A percentile compares a stretch with the other conserved stretches of the same genome.
Conservation (phyloP, 2,329 filamentous ascomycete species). For the Thelonectria blattea region DNA sequence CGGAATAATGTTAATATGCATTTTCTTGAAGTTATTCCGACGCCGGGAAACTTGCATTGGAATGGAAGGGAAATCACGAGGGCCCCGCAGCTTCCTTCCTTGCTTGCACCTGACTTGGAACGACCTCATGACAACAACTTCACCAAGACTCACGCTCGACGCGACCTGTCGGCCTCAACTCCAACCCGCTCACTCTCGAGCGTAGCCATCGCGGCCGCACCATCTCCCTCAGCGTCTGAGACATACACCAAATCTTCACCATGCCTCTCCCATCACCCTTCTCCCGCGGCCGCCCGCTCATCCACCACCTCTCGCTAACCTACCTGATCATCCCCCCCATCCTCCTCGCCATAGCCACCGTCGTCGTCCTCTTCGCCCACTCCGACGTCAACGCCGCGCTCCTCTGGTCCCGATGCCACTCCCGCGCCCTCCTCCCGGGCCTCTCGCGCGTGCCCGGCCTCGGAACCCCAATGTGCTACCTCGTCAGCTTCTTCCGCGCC, state of each 20-base stretch:
- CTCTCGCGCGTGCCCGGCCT: slow-evolving; percentile 53
- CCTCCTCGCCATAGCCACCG: slow-evolving; percentile 52
- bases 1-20: no score
- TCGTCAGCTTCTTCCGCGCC: slow-evolving; percentile 56
- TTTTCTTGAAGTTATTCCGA: background rate
- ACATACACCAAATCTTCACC: no score
- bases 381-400: slow-evolving; percentile 58
- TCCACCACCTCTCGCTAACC: slow-evolving; percentile 59
- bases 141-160: background rate
- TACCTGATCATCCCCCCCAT: slow-evolving; percentile 58
- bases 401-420: slow-evolving; percentile 61
- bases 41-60: background rate
- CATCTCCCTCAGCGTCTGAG: no score
- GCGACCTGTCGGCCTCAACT: background rate
- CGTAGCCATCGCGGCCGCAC: background rate
- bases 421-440: slow-evolving; percentile 51
- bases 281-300: slow-evolving; percentile 48
- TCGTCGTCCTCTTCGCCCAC: slow-evolving; percentile 50
- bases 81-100: background rate
- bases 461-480: slow-evolving; percentile 55
- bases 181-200: no score
- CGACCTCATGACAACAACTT: background rate
- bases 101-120: background rate
- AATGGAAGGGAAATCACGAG: background rate
- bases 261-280: background rate